Conservation (phyloP, 805 yeast genomes). For the Kregervanrija delftensis region DNA sequence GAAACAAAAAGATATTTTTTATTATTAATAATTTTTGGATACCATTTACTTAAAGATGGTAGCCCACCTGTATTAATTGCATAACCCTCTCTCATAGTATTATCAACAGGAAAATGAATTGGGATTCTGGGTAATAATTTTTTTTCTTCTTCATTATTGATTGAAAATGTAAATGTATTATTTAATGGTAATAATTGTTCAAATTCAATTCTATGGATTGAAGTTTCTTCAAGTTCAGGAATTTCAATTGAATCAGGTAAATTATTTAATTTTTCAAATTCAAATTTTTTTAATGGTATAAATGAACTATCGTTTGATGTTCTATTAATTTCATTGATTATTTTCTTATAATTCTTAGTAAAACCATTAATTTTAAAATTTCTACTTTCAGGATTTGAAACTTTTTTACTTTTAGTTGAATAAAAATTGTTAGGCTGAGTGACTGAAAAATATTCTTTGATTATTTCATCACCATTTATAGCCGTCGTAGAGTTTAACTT, state of each 20-base stretch:
- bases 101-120: slow-evolving; percentile 15
- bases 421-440: too few species aligned
- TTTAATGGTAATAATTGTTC: slow-evolving; percentile 7
- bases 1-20: slow-evolving; percentile 24
- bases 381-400: slow-evolving; percentile 10
- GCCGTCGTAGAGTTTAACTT: too few species aligned
- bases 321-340: not conserved
- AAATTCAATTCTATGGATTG: slow-evolving; percentile 4
- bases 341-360: slow-evolving; percentile 2
- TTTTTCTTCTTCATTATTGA: slow-evolving; percentile 9
- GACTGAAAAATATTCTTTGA: too few species aligned
- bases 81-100: slow-evolving; percentile 17
- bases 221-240: not conserved
- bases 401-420: too few species aligned
- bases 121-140: slow-evolving; percentile 3
- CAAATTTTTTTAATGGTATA: too few species aligned
- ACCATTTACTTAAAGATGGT: slow-evolving; percentile 23
- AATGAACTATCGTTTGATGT: too few species aligned
- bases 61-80: slow-evolving; percentile 26
- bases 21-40: slow-evolving; percentile 12
- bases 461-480: too few species aligned
- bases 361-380: slow-evolving; percentile 14
- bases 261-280: not conserved
- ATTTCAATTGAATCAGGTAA: not conserved
- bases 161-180: slow-evolving; percentile 11